Evolutionary conservation across 2,329 filamentous ascomycete genomes (phyloP), one percentile per base, ranked within the genome.

Genomic region (Nigrograna mackinnonii): DNA sequence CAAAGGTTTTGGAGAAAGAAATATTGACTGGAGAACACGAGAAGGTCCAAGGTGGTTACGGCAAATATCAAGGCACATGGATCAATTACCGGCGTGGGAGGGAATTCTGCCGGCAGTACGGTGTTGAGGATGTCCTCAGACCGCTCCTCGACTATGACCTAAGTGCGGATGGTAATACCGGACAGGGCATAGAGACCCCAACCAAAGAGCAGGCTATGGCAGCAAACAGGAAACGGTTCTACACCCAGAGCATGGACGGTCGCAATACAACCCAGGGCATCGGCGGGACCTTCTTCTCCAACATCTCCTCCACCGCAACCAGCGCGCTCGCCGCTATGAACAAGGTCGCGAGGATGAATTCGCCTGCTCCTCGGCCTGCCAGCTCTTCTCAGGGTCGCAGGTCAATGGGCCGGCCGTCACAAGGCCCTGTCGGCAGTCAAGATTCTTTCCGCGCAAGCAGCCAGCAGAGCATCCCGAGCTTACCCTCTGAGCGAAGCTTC

Each of bases 121-220:
- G 81, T 43, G 89, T 94, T 22, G 87, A 92, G 66, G 88, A 92
- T 50, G 59, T 89, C 4, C 72, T 94, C 35, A 79, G 83, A 17
- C 87, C 87, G 13, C 77, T 94, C 4, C 71, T 94, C 40, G 89
- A 87, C 20, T 90, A 92, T 66, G 88, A 92, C 60, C 87, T 91
- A 75, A 84, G 83, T 40, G 83, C 86, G 54, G 86, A 91, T 46
- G 87, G 89, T 37, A 84, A 67, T 36, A 66, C 84, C 37, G 85
- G 86, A 42, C 82, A 84, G 35, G 88, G 87, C 54, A 80, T 96
- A 57, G 92, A 97, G 60, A 97, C 94, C 0, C 94, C 94, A 0
- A 99, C 94, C 26, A 99, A 99, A 70, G 94, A 97, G 70, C 94
- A 97, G 70, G 94, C 94, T 46, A 96, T 97, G 91, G 94, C 94